phyloP scores from a whole-genome alignment of 805 yeast genomes.

The Saccharomycopsis sp. region DNA sequence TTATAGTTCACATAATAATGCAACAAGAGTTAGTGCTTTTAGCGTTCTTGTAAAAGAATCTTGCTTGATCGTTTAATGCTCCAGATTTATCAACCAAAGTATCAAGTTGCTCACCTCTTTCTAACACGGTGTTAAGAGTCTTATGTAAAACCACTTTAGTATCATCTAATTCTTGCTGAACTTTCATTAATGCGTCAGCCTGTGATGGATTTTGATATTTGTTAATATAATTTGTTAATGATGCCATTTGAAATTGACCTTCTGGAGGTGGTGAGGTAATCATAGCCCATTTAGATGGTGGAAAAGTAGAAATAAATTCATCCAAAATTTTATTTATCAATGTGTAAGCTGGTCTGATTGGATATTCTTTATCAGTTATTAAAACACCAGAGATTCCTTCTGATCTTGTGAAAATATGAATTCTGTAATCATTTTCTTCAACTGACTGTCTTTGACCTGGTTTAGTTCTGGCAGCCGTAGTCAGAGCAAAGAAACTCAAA shows the following conservation, averaged over 20 bases:
- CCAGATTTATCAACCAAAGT: conserved; percentile 92
- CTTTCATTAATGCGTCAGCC: conserved; percentile 95
- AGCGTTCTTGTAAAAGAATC: conserved; percentile 96
- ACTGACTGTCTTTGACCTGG: conserved; percentile 91
- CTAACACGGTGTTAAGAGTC: conserved; percentile 88
- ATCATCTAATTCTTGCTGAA: conserved; percentile 95
- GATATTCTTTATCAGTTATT: conserved; percentile 92
- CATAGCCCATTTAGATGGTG: conserved; percentile 59
- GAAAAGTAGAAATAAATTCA: conserved; percentile 80
- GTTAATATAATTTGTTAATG: conserved; percentile 59
- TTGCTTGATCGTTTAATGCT: conserved; percentile 78
- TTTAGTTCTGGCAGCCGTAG: conserved; percentile 81
- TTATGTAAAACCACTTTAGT: conserved; percentile 94
- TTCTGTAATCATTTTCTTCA: conserved; percentile 80
- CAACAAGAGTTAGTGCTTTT: conserved; percentile 92
- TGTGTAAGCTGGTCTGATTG: conserved; percentile 94
- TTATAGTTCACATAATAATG: conserved; percentile 46
- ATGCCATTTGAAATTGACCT: conserved; percentile 40
- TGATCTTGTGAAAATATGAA: conserved; percentile 82
- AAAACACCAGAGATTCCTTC: conserved; percentile 92
- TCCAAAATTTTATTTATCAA: conserved; percentile 84
- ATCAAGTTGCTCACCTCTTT: conserved; percentile 94
- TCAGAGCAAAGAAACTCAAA: conserved; percentile 88
- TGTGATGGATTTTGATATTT: conserved; percentile 96
- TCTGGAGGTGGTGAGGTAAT: conserved; percentile 27